A percentile compares a stretch with the other conserved stretches of the same genome.
Evolutionary conservation across 345 rosid genomes (phyloP).

Genomic region (Durio zibethinus): DNA sequence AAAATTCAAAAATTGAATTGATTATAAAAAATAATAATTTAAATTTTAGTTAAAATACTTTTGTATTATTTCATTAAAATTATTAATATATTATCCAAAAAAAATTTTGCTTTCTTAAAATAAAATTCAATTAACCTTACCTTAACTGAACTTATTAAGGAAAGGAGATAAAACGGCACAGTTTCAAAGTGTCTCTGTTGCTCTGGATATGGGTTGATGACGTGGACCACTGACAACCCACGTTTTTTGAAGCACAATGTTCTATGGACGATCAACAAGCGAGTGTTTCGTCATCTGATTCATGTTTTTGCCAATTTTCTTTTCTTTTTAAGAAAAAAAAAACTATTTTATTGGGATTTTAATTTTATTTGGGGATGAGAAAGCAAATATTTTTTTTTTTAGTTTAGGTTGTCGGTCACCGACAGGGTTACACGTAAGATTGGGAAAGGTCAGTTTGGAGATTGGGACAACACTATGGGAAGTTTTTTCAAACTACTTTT

Average conservation of each 20-base stretch:
- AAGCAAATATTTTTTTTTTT: too few relatives aligned
- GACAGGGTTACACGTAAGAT: background rate
- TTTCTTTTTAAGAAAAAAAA: too few relatives aligned
- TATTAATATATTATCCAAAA: too few relatives aligned
- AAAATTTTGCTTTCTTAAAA: too few relatives aligned
- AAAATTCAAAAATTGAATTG: too few relatives aligned
- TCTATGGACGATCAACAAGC: background rate
- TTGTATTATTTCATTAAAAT: too few relatives aligned
- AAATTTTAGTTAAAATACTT: too few relatives aligned
- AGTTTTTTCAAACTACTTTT: background rate
- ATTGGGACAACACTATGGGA: too few relatives aligned
- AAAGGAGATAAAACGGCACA: background rate
- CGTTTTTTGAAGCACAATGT: background rate
- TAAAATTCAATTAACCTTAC: too few relatives aligned
- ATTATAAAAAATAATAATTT: too few relatives aligned
- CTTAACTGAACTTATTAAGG: too few relatives aligned
- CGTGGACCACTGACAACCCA: slow-evolving; percentile 17
- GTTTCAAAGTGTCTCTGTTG: background rate
- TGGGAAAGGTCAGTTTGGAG: background rate
- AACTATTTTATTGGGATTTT: background rate
- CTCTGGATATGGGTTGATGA: background rate
- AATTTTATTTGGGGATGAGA: background rate
- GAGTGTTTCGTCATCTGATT: background rate
- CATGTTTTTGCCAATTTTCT: background rate
- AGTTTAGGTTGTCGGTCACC: background rate